Evolutionary conservation across 257 asterid genomes (phyloP).

Genomic region (Cinchona pubescens): DNA sequence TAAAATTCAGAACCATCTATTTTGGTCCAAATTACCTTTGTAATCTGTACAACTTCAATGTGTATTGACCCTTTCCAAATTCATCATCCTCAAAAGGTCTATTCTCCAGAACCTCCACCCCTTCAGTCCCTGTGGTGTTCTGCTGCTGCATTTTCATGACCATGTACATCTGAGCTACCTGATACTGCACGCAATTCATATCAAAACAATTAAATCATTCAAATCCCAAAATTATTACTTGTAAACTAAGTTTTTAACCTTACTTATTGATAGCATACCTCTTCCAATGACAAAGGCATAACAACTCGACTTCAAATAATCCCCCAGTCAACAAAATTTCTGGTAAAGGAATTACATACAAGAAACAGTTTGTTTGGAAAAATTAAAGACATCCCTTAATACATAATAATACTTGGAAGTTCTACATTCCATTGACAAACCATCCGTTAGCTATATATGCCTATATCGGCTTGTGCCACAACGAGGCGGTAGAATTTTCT

Average conservation of each 20-base stretch:
- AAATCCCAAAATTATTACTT: neutral
- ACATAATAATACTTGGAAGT: too few species aligned
- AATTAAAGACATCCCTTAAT: too few species aligned
- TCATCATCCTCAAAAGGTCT: slow-evolving; percentile 67
- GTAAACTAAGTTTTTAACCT: neutral
- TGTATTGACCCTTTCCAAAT: slow-evolving; percentile 77
- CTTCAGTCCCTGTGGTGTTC: slow-evolving; percentile 69
- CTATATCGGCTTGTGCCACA: too few species aligned
- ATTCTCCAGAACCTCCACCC: slow-evolving; percentile 90
- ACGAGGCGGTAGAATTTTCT: too few species aligned
- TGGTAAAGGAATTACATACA: slow-evolving; percentile 63
- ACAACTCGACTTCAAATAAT: slow-evolving; percentile 63
- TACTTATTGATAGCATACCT: slow-evolving; percentile 43
- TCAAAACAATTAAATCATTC: neutral
- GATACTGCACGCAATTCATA: slow-evolving; percentile 48
- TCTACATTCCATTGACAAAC: too few species aligned
- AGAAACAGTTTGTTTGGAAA: too few species aligned
- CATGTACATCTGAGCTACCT: slow-evolving; percentile 85
- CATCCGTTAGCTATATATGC: too few species aligned
- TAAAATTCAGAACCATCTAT: slow-evolving; percentile 1
- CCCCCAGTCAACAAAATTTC: slow-evolving; percentile 26
- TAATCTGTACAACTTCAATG: slow-evolving; percentile 59
- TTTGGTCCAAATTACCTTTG: slow-evolving; percentile 52
- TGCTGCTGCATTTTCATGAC: slow-evolving; percentile 91
- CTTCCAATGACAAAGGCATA: slow-evolving; percentile 84